Evolutionary conservation across 2,329 filamentous ascomycete species (phyloP), one percentile per base, ranked within the genome.

Genomic region (Penicillium sumatraense): DNA sequence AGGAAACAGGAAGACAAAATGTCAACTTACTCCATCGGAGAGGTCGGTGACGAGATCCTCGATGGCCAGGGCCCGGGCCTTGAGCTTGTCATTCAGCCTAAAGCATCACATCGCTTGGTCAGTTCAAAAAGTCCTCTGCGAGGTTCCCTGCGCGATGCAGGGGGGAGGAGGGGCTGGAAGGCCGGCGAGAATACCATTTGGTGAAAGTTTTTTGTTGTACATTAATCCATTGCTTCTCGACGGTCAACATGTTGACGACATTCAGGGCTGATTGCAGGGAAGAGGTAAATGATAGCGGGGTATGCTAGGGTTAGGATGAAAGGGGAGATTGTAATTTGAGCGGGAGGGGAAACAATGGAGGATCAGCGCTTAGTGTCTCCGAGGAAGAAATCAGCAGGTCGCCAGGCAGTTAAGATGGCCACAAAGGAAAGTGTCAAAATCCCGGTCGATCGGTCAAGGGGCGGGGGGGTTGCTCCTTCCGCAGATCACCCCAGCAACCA

Each of bases 131-230:
- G 3, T 41, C 11, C 10, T n/a, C 5, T 2, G 13, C 16, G 5
- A 20, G 20, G 7, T 13, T 11, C 10, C 9, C 38, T 21, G 21
- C 11, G 16, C 38, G 3, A 41, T 41, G 20, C 16, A n/a, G 13
- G 20, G 9, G 20, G 33, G 23, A 35, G 44, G 29, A 44, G 23
- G 40, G 20, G 24, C 41, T 29, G 49, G 26, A 41, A 27, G 40
- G 46, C 49, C 24, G 54, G n/a, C n/a, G n/a, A n/a, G 31, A 7
- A 8, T 47, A 90, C 89, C 95, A 99, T 90, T 98, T 99, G 56
- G 93, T 96, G 77, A 99, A 99, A 24, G 95, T 99, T 84, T 98
- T 99, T 77, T 98, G 89, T 81, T 98, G 93, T 77, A 96, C 92
- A 71, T 82, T 84, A 68, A 87, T 80, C 84, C 84, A 86, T 76